A percentile compares a stretch with the other conserved stretches of the same genome.
Evolutionary conservation across 176 grass and related monocot genomes (phyloP).

Genomic region (Oryza glumipatula): DNA sequence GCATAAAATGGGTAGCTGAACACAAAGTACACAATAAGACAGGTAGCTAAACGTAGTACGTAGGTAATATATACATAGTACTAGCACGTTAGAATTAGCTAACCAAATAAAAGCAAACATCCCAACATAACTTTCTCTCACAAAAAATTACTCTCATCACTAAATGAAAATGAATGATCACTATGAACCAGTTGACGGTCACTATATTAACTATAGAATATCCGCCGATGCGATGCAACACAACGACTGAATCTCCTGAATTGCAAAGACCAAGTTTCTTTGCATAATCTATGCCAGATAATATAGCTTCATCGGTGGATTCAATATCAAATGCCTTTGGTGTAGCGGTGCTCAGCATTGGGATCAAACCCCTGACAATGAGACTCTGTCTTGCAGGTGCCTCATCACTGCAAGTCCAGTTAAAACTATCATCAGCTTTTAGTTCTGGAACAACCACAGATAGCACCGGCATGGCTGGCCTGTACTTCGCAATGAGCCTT

Average conservation of each 20-base stretch:
- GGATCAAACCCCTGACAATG: constrained; percentile 70
- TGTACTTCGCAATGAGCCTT: constrained; percentile 82
- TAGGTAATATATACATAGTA: too few relatives aligned
- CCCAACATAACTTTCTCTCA: constrained; percentile 48
- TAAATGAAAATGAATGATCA: background rate
- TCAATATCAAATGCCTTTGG: constrained; percentile 73
- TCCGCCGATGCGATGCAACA: constrained; percentile 63
- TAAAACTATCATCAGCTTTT: constrained; percentile 65
- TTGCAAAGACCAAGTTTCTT: constrained; percentile 73
- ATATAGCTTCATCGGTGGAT: constrained; percentile 66
- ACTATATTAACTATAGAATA: constrained; percentile 69
- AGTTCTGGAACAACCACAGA: constrained; percentile 63
- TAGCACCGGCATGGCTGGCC: constrained; percentile 69
- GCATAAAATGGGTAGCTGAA: constrained; percentile 6
- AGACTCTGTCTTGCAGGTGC: constrained; percentile 76
- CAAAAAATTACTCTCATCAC: constrained; percentile 24
- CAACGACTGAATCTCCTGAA: constrained; percentile 67
- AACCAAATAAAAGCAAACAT: too few relatives aligned
- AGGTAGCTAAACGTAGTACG: too few relatives aligned
- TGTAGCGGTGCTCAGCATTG: constrained; percentile 60
- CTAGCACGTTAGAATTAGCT: too few relatives aligned
- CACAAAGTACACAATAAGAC: background rate
- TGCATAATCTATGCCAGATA: constrained; percentile 56
- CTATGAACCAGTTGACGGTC: constrained; percentile 43
- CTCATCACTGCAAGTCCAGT: constrained; percentile 85